Conservation (phyloP, 2,329 filamentous ascomycete species). For the Lecanicillium sp. region DNA sequence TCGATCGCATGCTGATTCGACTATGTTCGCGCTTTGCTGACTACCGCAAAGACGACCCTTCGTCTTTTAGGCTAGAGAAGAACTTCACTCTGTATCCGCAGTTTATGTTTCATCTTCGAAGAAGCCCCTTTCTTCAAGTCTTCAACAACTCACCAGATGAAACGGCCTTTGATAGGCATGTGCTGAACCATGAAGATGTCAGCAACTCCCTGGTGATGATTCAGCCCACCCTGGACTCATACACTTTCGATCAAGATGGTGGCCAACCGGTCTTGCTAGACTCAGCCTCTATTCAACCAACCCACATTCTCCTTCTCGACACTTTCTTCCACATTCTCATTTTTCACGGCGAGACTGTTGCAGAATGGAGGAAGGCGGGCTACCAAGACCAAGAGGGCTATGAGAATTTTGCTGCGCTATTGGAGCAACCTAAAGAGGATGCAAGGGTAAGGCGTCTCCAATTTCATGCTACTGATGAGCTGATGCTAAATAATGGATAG, state of each 20-base stretch:
- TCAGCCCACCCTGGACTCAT: constrained; percentile 92
- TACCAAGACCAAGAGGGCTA: constrained; percentile 98
- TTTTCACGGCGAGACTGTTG: constrained; percentile 96
- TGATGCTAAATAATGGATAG: constrained; percentile 34
- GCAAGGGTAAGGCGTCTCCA: constrained; percentile 59
- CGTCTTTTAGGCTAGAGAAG: constrained; percentile 93
- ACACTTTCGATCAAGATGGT: constrained; percentile 93
- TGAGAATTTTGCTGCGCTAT: constrained; percentile 81
- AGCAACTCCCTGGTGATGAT: constrained; percentile 98
- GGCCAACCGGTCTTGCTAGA: constrained; percentile 90
- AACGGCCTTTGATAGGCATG: constrained; percentile 97
- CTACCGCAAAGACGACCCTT: constrained; percentile 95
- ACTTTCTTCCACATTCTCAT: constrained; percentile 99
- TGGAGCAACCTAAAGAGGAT: constrained; percentile 94
- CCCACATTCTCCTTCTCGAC: constrained; percentile 87
- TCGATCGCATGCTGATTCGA: constrained; percentile 95
- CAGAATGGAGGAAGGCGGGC: constrained; percentile 94
- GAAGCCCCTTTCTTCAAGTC: constrained; percentile 95
- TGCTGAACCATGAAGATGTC: constrained; percentile 94
- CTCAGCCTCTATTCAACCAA: constrained; percentile 90
- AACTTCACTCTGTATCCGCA: constrained; percentile 98
- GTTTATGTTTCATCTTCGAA: constrained; percentile 98
- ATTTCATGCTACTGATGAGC: background rate
- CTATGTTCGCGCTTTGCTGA: constrained; percentile 95
- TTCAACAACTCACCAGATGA: constrained; percentile 99